Evolutionary conservation across 1,139 yeast genomes (phyloP), one percentile per base, ranked within the genome.

Genomic region (Trichomonascaceae sp.): DNA sequence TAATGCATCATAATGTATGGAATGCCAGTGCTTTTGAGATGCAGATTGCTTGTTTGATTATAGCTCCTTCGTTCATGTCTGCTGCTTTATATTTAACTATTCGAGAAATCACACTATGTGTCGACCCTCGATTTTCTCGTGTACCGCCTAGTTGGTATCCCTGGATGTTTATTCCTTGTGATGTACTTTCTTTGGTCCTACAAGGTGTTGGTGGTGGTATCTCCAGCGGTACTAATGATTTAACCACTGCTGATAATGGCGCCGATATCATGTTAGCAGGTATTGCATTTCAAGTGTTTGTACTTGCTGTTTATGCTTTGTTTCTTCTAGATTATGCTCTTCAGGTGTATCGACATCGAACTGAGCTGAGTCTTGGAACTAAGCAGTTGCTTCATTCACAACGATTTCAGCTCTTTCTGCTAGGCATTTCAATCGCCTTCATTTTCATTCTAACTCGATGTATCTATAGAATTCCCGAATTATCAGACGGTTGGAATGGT

Each of bases 51-150:
- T 74, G 85, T 56, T 73, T 89, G 57, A 89, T 96, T 0, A 72
- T 90, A 52, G 93, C 90, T 0, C 97, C 97, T 0, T 93, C 93
- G 6, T 89, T 91, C 67, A 76, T 87, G 53, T 87, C 88, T 90
- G 97, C 87, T 3, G 96, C 96, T 3, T 76, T 90, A 7, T 90
- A 90, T 70, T 87, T 81, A 63, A 71, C 85, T 51, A 76, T 89
- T 62, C 95, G 90, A 3, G 89, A 87, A 68, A 62, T 86, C 58
- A 81, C 86, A 48, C 81, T 85, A 52, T 74, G 87, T 6, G 86
- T 82, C 67, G 95, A 96, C 6, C 73, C 80, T 50, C 68, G 75
- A 46, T 83, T 73, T 62, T 82, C 95, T 1, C 65, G 79, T 0
- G 69, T 90, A 56, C 80, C 78, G 60, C 96, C 97, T 3, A 81